A percentile compares a stretch with the other conserved stretches of the same genome.
Evolutionary conservation across 441 rosid species (phyloP).

Genomic region (Sinapis alba): DNA sequence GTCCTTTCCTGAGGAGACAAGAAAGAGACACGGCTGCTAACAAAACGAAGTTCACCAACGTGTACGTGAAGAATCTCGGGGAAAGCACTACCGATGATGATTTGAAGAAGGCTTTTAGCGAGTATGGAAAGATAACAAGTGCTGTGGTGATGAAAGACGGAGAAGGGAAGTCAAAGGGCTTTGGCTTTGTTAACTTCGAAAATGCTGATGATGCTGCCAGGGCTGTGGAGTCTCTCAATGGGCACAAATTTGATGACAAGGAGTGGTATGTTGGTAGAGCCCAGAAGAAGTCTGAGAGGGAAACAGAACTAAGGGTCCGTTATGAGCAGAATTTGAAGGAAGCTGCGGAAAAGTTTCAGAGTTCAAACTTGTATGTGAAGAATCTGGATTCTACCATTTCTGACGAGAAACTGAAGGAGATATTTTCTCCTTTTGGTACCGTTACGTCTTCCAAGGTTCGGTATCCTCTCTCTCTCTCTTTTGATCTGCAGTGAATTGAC

Average conservation of each 20-base stretch:
- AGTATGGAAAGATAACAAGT: slow-evolving; percentile 73
- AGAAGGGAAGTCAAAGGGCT: slow-evolving; percentile 66
- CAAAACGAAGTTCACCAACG: slow-evolving; percentile 67
- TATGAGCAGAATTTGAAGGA: slow-evolving; percentile 77
- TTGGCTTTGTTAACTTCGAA: slow-evolving; percentile 75
- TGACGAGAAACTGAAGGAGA: slow-evolving; percentile 75
- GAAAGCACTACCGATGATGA: slow-evolving; percentile 73
- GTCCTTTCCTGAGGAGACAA: slow-evolving; percentile 82
- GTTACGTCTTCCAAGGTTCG: slow-evolving; percentile 75
- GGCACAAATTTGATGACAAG: slow-evolving; percentile 59
- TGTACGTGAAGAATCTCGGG: slow-evolving; percentile 74
- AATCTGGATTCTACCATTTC: slow-evolving; percentile 71
- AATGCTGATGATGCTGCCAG: slow-evolving; percentile 67
- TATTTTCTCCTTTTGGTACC: slow-evolving; percentile 66
- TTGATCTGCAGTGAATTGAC: background rate
- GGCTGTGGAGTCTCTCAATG: slow-evolving; percentile 69
- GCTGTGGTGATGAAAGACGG: slow-evolving; percentile 68
- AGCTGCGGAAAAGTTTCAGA: slow-evolving; percentile 45
- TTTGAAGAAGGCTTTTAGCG: slow-evolving; percentile 59
- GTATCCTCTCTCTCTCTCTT: background rate
- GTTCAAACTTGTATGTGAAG: slow-evolving; percentile 53
- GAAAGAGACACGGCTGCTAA: slow-evolving; percentile 60
- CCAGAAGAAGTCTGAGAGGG: slow-evolving; percentile 76
- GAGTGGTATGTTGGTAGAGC: slow-evolving; percentile 80
- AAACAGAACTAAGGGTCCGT: slow-evolving; percentile 54